Base-by-base conservation (phyloP, 441 rosid genomes). In the Pelargonium myrrhifolium region DNA sequence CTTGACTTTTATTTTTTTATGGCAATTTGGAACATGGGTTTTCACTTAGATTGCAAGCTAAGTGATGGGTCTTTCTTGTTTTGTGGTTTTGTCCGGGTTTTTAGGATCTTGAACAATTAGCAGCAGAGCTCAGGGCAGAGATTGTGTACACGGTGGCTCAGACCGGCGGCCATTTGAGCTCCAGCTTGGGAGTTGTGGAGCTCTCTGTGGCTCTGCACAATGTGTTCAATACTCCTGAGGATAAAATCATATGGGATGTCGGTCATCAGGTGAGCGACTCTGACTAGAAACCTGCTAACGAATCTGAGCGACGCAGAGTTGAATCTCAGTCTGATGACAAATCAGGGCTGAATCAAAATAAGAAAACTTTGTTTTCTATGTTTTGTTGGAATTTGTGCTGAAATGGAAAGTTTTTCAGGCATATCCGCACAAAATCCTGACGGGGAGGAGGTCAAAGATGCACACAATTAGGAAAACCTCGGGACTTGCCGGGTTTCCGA, bases 401-500 rank as follows among this genome's bases (percentile, higher is more conserved):
- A 28, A 28, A 28, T 28, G 31, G 28, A 11, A 53, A 59, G 56
- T 70, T 70, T 68, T 72, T 83, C 84, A 88, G 94, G 74, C 94
- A 14, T 86, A 88, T 56, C 75, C 86, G 6, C 94, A 88, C 70
- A 88, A 88, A 80, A 88, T 88, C 74, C 80, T 88, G 9, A 88
- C 94, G 0, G 94, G 94, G 45, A 82, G 94, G 77, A 81, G 94
- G 69, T 78, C 89, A 12, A 81, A 62, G 77, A 88, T 88, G 94
- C 88, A 82, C 56, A 88, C 89, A 14, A 77, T 88, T 1, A 83
- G 91, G 71, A 81, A 85, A 69, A 85, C 91, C 28, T 85, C 89
- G 22, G 89, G 94, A 65, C 91, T 88, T 18, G 83, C 94, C 0
- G 94, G 94, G 45, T 88, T 88, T 63, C 91, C 94, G 0, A 88